phyloP scores from a whole-genome alignment of 108 stramenopile species.

The Stephanodiscus minutulus region DNA sequence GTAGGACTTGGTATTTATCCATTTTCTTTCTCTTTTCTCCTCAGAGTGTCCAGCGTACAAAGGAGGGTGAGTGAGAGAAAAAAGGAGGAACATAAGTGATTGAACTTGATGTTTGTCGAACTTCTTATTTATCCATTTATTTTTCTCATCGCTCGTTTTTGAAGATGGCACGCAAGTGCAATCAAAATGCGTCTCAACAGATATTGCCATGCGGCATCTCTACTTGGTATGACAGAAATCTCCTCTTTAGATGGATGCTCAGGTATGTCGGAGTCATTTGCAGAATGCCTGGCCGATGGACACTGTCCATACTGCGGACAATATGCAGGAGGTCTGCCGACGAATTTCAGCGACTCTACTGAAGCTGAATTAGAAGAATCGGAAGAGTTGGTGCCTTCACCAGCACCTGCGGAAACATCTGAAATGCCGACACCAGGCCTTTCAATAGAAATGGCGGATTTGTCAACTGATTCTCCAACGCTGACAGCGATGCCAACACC shows the following conservation, averaged over 20 bases:
- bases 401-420: neutral
- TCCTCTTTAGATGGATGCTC: slow-evolving; percentile 43
- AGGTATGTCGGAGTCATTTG: slow-evolving; percentile 38
- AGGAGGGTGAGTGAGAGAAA: slow-evolving; percentile 30
- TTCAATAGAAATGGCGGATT: neutral
- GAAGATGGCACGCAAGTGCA: slow-evolving; percentile 30
- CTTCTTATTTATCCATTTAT: neutral
- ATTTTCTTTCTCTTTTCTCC: too few relatives aligned
- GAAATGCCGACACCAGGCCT: neutral
- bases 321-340: neutral
- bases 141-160: neutral
- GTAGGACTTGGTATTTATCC: too few relatives aligned
- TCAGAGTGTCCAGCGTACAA: too few relatives aligned
- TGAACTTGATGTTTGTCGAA: neutral
- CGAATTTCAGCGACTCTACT: neutral
- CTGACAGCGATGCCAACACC: slow-evolving; percentile 1
- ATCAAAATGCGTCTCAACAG: slow-evolving; percentile 50
- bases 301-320: slow-evolving; percentile 38
- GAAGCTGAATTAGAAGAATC: slow-evolving; percentile 2
- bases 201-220: slow-evolving; percentile 41
- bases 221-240: slow-evolving; percentile 29
- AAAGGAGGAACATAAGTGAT: neutral
- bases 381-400: neutral
- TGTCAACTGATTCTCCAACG: slow-evolving; percentile 3
- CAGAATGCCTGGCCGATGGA: slow-evolving; percentile 42